Evolutionary conservation across 129 eudicot genomes (phyloP), one percentile per base, ranked within the genome.

Genomic region (Saposhnikovia divaricata): DNA sequence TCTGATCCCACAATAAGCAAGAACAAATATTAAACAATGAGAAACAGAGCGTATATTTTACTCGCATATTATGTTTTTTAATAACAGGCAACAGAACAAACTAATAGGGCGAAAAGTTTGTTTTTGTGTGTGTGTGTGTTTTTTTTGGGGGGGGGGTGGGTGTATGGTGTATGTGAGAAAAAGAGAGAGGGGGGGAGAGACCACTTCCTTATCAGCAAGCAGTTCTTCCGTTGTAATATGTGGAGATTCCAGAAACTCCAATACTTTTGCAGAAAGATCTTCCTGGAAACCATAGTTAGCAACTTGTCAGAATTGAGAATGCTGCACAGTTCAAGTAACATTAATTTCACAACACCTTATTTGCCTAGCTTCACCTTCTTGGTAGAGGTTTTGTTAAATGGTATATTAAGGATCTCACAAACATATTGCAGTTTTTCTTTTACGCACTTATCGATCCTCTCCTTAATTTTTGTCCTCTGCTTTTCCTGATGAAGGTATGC

Each of bases 161-260:
- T n/a, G n/a, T n/a, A n/a, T n/a, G 7, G 37, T 34, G 37, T 34
- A 34, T 34, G 37, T 34, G 53, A 0, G 55, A 0, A 39, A 0
- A 12, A 1, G 40, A 12, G 55, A 74, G 59, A 28, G 51, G 77
- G 19, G 40, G 59, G 78, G 63, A 74, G 78, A 77, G 59, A 93
- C 96, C 94, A 87, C 87, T 74, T 83, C 93, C 78, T 92, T 92
- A 59, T 95, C 98, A 81, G 93, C 88, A 77, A 95, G 96, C 81
- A 95, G 76, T n/a, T 80, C 77, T 61, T 95, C 97, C 11, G 96
- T 95, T 21, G 98, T 95, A 70, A 85, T 88, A 85, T 90, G 94
- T 27, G 98, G 98, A 80, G 97, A 90, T 85, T 95, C 91, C 79
- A 95, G 80, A 82, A 95, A 95, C 77, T 92, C 96, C 73, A 92